Percentiles rank a stretch among this genome's conserved stretches.
Conservation (phyloP, 2,329 filamentous ascomycete species). For the Harringtonia aguacate region DNA sequence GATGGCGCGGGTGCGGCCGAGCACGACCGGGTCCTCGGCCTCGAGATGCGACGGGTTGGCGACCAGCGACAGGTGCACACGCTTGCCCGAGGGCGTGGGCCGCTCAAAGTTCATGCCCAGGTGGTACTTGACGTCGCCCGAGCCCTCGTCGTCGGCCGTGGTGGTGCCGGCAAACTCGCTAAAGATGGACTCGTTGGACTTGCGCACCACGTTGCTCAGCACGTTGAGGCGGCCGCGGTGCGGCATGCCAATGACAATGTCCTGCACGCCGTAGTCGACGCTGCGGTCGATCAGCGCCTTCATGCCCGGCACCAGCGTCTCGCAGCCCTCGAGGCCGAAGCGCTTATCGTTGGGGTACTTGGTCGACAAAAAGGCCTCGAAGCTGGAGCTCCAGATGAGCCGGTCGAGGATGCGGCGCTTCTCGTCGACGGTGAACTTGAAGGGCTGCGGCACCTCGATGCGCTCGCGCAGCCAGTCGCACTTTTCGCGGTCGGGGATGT, state of each 20-base stretch:
- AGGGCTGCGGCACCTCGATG: constrained; percentile 85
- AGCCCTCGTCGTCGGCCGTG: constrained; percentile 87
- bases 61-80: constrained; percentile 95
- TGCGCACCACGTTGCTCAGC: constrained; percentile 94
- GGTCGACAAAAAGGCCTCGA: constrained; percentile 87
- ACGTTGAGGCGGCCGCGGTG: constrained; percentile 98
- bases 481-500: constrained; percentile 93
- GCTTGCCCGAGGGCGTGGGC: constrained; percentile 94
- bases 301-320: constrained; percentile 96
- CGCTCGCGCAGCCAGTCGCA: constrained; percentile 98
- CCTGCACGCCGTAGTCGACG: constrained; percentile 96
- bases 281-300: constrained; percentile 97
- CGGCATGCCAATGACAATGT: constrained; percentile 99
- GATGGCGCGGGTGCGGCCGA: constrained; percentile 95
- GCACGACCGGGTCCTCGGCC: constrained; percentile 93
- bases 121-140: constrained; percentile 98
- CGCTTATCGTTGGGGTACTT: constrained; percentile 99
- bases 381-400: constrained; percentile 96
- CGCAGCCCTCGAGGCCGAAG: constrained; percentile 95
- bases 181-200: constrained; percentile 99
- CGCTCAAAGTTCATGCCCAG: constrained; percentile 99
- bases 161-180: constrained; percentile 88
- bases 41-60: constrained; percentile 98
- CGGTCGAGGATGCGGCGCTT: constrained; percentile 96
- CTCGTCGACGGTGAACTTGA: constrained; percentile 96